Conservation (phyloP, 2,329 filamentous ascomycete genomes). For the Alternaria ethzedia region DNA sequence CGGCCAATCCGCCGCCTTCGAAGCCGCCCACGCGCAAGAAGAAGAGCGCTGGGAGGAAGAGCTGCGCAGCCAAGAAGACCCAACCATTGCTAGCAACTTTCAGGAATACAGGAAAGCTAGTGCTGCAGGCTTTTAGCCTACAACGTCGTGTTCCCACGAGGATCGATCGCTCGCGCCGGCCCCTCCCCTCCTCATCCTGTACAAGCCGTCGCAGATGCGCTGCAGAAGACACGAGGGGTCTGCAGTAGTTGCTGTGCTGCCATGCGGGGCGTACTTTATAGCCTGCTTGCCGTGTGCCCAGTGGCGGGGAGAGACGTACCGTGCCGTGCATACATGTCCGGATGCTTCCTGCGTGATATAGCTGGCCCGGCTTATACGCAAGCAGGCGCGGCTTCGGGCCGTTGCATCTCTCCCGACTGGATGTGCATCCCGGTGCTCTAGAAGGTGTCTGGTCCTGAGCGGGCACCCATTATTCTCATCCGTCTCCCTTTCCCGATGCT, state of each 20-base stretch:
- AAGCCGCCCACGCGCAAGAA: constrained; percentile 49
- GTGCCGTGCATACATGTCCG: neutral
- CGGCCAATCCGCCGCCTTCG: constrained; percentile 51
- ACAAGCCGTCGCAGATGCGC: neutral
- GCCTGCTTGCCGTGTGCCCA: neutral
- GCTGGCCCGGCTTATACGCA: neutral
- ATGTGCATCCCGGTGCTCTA: neutral
- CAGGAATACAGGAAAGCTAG: constrained; percentile 56
- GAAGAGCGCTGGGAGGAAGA: constrained; percentile 56
- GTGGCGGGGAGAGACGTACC: neutral
- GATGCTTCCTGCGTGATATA: constrained; percentile 1
- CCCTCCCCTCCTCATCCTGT: neutral
- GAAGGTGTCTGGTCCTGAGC: neutral
- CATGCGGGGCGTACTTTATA: neutral
- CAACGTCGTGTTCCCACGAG: neutral
- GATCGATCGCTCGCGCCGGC: constrained; percentile 4
- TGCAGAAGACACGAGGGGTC: neutral
- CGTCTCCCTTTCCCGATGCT: neutral
- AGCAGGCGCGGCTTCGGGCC: constrained; percentile 19
- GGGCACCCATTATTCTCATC: neutral
- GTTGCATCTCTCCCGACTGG: constrained; percentile 10
- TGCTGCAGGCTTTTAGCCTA: constrained; percentile 34
- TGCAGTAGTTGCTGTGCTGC: neutral
- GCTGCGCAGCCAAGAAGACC: constrained; percentile 38
- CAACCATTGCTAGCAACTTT: constrained; percentile 44